Conservation (phyloP, 2,329 filamentous ascomycete species). For the Neocucurbitaria cava region DNA sequence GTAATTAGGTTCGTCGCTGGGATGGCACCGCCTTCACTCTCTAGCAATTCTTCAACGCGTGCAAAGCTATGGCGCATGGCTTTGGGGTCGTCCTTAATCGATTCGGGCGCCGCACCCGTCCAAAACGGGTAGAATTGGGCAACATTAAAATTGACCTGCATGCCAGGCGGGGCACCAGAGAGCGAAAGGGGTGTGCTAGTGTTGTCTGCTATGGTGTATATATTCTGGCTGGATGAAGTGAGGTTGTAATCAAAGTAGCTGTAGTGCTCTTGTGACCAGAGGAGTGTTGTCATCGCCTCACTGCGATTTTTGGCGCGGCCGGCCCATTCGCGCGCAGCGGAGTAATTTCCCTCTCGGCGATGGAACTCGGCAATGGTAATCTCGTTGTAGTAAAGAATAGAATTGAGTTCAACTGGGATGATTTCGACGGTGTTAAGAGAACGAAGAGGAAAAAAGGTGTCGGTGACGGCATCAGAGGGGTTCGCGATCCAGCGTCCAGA, state of each 20-base stretch:
- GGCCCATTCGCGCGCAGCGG: constrained; percentile 59
- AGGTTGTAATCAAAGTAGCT: constrained; percentile 75
- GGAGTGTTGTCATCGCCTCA: constrained; percentile 66
- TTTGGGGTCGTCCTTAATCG: constrained; percentile 65
- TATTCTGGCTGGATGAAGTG: constrained; percentile 63
- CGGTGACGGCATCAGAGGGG: constrained; percentile 64
- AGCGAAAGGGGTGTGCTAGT: constrained; percentile 50
- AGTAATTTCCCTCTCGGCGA: constrained; percentile 58
- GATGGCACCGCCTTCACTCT: constrained; percentile 62
- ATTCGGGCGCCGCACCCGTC: constrained; percentile 67
- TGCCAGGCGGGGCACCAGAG: constrained; percentile 58
- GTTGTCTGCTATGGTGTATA: constrained; percentile 57
- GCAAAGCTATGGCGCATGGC: constrained; percentile 63
- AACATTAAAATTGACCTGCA: constrained; percentile 65
- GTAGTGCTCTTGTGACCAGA: constrained; percentile 70
- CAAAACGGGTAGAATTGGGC: constrained; percentile 74
- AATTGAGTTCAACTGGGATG: constrained; percentile 71
- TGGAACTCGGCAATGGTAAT: constrained; percentile 64
- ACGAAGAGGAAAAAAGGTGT: constrained; percentile 70
- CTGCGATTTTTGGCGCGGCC: constrained; percentile 61
- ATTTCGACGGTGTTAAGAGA: constrained; percentile 66
- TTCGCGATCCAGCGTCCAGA: constrained; percentile 64
- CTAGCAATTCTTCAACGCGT: constrained; percentile 62
- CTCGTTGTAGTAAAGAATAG: constrained; percentile 72
- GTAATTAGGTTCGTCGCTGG: constrained; percentile 68